phyloP scores from a whole-genome alignment of 2,329 filamentous ascomycete genomes.

The Sclerotinia minor region DNA sequence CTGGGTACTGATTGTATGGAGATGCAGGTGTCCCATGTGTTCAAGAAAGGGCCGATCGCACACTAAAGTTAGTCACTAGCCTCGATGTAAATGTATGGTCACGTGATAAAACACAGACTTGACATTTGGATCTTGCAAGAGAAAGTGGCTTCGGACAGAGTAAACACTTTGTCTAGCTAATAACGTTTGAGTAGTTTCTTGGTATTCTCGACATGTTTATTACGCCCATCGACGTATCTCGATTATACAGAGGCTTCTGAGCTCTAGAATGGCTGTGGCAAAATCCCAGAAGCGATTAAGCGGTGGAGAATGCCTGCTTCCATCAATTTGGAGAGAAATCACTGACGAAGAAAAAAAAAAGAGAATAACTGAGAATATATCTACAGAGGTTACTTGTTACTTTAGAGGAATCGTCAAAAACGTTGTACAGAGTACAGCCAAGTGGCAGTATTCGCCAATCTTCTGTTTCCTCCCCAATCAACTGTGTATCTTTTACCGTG shows the following conservation, averaged over 20 bases:
- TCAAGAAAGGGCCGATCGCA: slow-evolving; percentile 19
- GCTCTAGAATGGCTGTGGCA: not conserved
- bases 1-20: slow-evolving; percentile 22
- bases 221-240: not conserved
- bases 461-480: not conserved
- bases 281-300: not conserved
- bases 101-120: not conserved
- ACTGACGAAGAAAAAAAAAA: not conserved
- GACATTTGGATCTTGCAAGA: not conserved
- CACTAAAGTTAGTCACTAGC: slow-evolving; percentile 5
- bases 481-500: not conserved
- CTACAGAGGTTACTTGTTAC: not conserved
- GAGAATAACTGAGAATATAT: not conserved
- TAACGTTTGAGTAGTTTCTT: no score
- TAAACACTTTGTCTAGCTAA: not conserved
- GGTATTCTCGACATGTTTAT: not conserved
- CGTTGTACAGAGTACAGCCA: not conserved
- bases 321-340: not conserved
- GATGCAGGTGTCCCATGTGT: slow-evolving; percentile 20
- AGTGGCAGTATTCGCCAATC: slow-evolving; percentile 4
- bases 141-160: not conserved
- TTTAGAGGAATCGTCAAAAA: not conserved
- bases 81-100: not conserved
- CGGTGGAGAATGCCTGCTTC: slow-evolving; percentile 2
- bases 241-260: not conserved